Evolutionary conservation across 176 grass and related monocot genomes (phyloP), one percentile per base, ranked within the genome.

Genomic region (Oryza meyeriana): DNA sequence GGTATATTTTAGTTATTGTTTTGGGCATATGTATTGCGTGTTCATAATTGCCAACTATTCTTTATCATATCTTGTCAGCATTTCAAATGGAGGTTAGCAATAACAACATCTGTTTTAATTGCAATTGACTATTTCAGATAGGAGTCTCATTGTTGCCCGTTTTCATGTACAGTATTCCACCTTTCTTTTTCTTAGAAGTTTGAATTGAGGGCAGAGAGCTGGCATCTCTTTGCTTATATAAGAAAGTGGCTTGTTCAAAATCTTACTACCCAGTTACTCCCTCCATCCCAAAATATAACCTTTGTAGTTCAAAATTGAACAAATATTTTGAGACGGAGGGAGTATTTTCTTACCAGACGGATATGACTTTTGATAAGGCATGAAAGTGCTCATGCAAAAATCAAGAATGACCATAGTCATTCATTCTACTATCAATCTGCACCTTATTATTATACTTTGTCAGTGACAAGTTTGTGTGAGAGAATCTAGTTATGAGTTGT

Each of bases 1-100:
- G 92, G 95, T 98, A 83, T 69, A 78, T 69, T 68, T 34, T 12
- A 73, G 28, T 67, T 42, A 44, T 80, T 81, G 31, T 1, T 67
- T 47, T 83, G 14, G 11, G 31, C 69, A 50, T 40, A n/a, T 75
- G 13, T 17, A 45, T 89, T 52, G 17, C 17, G 18, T 52, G 18
- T 52, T 20, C 47, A 52, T 52, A 52, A 52, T 52, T 16, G 13
- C 13, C 13, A 45, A 45, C 42, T 45, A 45, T 14, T 45, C 13
- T 45, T 45, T 45, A 52, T 52, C 47, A 52, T 52, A 5, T 52
- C 66, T 78, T 79, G 14, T 57, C 74, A 47, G 39, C 27, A 80
- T 71, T 65, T 85, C 17, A 20, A 2, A 71, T 71, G 5, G 26
- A 22, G 34, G 45, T 63, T 77, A 24, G 27, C 48, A 71, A 31